Conservation (phyloP, 2,329 filamentous ascomycete genomes). For the Verticillium nonalfalfae region DNA sequence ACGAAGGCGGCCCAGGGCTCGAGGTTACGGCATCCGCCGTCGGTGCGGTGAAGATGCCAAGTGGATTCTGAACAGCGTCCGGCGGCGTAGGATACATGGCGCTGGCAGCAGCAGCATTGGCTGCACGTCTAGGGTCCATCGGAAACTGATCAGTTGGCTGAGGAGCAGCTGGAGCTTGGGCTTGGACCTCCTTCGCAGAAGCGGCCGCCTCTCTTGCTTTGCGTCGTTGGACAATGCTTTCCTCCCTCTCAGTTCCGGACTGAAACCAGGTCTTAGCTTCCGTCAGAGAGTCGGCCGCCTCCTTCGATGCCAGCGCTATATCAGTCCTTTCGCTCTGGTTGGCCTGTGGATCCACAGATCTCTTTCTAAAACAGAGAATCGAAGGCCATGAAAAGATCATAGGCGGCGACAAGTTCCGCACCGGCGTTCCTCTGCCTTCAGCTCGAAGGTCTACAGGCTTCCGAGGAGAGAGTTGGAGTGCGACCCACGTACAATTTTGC, state of each 20-base stretch:
- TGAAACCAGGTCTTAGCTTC: slow-evolving; percentile 43
- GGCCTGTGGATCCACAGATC: slow-evolving; percentile 31
- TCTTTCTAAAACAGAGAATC: slow-evolving; percentile 45
- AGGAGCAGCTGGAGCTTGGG: slow-evolving; percentile 30
- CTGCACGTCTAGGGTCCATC: slow-evolving; percentile 41
- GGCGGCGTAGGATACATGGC: slow-evolving; percentile 68
- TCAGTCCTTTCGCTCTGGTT: slow-evolving; percentile 31
- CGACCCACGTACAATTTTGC: slow-evolving; percentile 42
- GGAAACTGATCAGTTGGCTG: slow-evolving; percentile 46
- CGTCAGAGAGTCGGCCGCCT: slow-evolving; percentile 41
- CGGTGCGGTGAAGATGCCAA: slow-evolving; percentile 44
- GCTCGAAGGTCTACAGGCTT: slow-evolving; percentile 33
- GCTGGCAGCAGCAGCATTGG: slow-evolving; percentile 36
- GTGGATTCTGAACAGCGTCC: slow-evolving; percentile 51
- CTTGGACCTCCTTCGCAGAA: slow-evolving; percentile 33
- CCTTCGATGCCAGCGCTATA: slow-evolving; percentile 28
- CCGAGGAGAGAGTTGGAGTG: slow-evolving; percentile 39
- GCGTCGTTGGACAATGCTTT: slow-evolving; percentile 38
- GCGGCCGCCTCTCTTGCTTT: slow-evolving; percentile 39
- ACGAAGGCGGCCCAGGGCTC: slow-evolving; percentile 44
- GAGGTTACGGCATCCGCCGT: slow-evolving; percentile 46
- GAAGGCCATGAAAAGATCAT: slow-evolving; percentile 48
- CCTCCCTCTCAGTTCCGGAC: slow-evolving; percentile 36
- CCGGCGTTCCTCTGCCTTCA: slow-evolving; percentile 32
- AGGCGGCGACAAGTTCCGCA: slow-evolving; percentile 21